Percentiles rank a stretch among this genome's conserved stretches.
phyloP scores from a whole-genome alignment of 768 basidiomycete genomes.

The Pleurotus pulmonarius region DNA sequence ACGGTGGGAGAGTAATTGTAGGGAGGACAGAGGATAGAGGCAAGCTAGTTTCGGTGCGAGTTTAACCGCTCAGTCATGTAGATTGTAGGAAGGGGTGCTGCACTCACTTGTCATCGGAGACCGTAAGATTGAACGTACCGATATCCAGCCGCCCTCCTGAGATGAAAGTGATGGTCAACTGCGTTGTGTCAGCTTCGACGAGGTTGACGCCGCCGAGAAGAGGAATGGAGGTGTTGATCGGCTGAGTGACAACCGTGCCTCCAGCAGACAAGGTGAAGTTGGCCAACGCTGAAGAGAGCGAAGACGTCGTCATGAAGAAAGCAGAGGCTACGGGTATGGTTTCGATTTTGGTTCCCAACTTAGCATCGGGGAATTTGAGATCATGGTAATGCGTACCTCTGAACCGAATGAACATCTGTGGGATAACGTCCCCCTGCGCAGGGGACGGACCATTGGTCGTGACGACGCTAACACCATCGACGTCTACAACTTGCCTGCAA shows the following conservation, averaged over 20 bases:
- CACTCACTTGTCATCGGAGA: conserved; percentile 33
- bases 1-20: conserved; percentile 29
- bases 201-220: conserved; percentile 36
- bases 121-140: conserved; percentile 31
- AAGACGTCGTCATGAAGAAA: conserved; percentile 38
- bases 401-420: conserved; percentile 56
- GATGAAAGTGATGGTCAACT: conserved; percentile 36
- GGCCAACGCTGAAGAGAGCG: conserved; percentile 45
- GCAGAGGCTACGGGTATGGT: conserved; percentile 30
- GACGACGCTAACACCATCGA: conserved; percentile 20
- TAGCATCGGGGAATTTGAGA: background rate
- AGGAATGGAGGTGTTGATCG: conserved; percentile 38
- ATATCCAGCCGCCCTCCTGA: conserved; percentile 32
- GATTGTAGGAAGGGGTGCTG: too few relatives aligned
- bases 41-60: conserved; percentile 8
- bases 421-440: conserved; percentile 38
- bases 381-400: conserved; percentile 34
- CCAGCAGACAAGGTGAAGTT: conserved; percentile 49
- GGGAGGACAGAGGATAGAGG: conserved; percentile 30
- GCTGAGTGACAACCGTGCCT: conserved; percentile 23
- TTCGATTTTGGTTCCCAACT: too few relatives aligned
- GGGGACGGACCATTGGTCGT: conserved; percentile 42
- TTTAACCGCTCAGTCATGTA: too few relatives aligned
- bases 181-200: conserved; percentile 33
- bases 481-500: conserved; percentile 23